Evolutionary conservation across 2,329 filamentous ascomycete genomes (phyloP), one percentile per base, ranked within the genome.

Genomic region (Calonectria crousiana): DNA sequence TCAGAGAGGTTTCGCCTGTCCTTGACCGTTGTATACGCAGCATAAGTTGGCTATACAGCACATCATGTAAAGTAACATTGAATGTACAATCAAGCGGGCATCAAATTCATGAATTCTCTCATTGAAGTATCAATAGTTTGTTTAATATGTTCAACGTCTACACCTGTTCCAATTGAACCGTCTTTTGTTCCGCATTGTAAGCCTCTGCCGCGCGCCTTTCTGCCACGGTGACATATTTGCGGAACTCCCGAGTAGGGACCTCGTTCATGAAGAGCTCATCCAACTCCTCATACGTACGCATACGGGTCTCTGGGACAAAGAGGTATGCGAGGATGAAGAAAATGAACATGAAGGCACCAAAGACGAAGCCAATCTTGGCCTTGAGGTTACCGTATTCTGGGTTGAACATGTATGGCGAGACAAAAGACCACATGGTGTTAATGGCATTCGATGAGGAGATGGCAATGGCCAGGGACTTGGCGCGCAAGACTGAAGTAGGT

Each of bases 271-370:
- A 82, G 0, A 82, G 71, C 32, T 82, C 80, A 3, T 82, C 81
- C 41, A 82, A n/a, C 68, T 82, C 79, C 51, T 81, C 81, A 0
- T 81, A 81, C 6, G 73, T 81, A 9, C 81, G 72, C 74, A 78
- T 75, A 0, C 78, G 73, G 2, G 78, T 90, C 78, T 92, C 90
- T 0, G 90, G 90, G 0, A 91, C 82, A 44, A 84, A 82, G 14
- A 85, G 81, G 82, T 84, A 92, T 0, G 86, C 85, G 0, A 86
- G 58, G 2, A 82, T 70, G 3, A 85, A 80, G 23, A 84, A 82
- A 1, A 85, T 69, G 2, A 83, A 72, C 75, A 84, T 86, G 16
- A 85, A 81, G 0, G 81, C 85, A 0, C 83, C 81, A 71, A 82
- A 87, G 0, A 87, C 79, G 38, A 87, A 86, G 0, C 85, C 86